Evolutionary conservation across 1,284 basidiomycete genomes (phyloP), one percentile per base, ranked within the genome.

Genomic region (Ustilago lituana): DNA sequence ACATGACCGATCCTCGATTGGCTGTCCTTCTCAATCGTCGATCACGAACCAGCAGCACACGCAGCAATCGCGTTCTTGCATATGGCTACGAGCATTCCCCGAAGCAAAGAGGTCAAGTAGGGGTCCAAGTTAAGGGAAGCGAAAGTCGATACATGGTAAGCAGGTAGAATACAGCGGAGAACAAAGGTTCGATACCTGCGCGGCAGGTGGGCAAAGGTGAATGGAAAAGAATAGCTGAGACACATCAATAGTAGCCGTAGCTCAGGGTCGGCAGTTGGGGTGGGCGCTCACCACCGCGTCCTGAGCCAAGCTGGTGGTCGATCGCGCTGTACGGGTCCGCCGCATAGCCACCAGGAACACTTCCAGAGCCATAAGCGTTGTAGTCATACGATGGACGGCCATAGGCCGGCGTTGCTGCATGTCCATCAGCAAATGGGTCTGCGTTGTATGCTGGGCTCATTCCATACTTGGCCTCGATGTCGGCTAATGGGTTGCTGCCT

Each of bases 391-490:
- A 73, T 15, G 69, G 64, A 8, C 62, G 43, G 49, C 47, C 44
- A 32, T 60, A 60, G 5, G 22, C 56, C 3, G 60, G 51, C 11
- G 65, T 37, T 19, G 65, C 37, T 26, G 54, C 46, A 22, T 44
- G 53, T 22, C 39, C 41, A 41, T 71, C 68, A 0, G 54, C 63
- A 20, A 71, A 71, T 1, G 68, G 68, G 41, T 71, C 59, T 0
- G 62, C 23, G 5, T 32, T 38, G 43, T 62, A 56, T 1, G 50
- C 47, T 8, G 57, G 55, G 17, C 43, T 54, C 57, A 73, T 59
- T 20, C 74, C 74, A 41, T 76, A 74, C 48, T 52, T 67, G 10
- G 69, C 72, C 38, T 73, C 66, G 12, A 73, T 75, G 52, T 73
- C 70, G 8, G 73, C 65, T 5, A 74, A 43, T 4, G 72, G 67